Evolutionary conservation across 805 yeast species (phyloP).

Genomic region (Starmerella lactis-condensi): DNA sequence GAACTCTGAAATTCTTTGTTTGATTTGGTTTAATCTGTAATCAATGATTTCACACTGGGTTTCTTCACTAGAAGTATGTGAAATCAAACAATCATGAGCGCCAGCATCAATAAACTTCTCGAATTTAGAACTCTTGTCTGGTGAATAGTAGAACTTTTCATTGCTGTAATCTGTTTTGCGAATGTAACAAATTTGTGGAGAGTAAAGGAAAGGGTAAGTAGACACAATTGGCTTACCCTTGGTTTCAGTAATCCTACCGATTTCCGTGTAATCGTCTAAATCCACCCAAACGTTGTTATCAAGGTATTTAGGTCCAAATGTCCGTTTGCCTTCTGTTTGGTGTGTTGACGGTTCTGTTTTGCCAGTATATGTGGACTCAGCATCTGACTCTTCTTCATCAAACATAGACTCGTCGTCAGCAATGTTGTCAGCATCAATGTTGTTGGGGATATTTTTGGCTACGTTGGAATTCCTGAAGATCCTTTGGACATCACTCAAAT

Average conservation of each 20-base stretch:
- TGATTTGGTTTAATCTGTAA: conserved; percentile 18
- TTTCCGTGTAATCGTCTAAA: conserved; percentile 53
- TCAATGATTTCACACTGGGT: conserved; percentile 18
- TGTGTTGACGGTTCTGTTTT: background rate
- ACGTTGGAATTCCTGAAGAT: too few species aligned
- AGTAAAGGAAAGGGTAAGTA: conserved; percentile 42
- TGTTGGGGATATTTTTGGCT: conserved; percentile 34
- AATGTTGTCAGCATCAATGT: conserved; percentile 4
- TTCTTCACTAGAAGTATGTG: conserved; percentile 19
- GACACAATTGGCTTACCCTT: conserved; percentile 24
- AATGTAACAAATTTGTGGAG: conserved; percentile 53
- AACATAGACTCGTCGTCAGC: conserved; percentile 3
- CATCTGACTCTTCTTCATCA: conserved; percentile 1
- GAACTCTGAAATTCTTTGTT: conserved; percentile 19
- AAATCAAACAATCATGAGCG: conserved; percentile 45
- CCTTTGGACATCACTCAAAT: conserved; percentile 16
- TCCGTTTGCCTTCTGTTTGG: background rate
- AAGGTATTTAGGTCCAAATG: conserved; percentile 11
- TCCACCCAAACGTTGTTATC: conserved; percentile 41
- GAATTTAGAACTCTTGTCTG: conserved; percentile 15
- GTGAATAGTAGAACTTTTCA: conserved; percentile 20
- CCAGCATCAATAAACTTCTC: conserved; percentile 35
- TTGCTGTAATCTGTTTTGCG: conserved; percentile 38
- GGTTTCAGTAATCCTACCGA: conserved; percentile 25
- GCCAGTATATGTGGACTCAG: background rate